Conservation (phyloP, 345 rosid species). For the Dimocarpus longan region DNA sequence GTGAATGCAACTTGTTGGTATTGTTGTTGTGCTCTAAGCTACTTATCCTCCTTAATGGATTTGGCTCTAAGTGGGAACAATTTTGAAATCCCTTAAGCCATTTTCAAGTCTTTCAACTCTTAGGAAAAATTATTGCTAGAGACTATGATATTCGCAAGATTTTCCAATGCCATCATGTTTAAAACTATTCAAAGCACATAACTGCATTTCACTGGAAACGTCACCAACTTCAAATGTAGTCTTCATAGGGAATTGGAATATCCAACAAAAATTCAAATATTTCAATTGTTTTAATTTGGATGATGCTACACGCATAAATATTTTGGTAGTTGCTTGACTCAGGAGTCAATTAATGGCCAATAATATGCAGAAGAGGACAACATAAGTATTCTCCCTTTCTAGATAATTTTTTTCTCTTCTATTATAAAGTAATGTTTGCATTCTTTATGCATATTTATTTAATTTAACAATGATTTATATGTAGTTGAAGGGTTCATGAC, state of each 20-base stretch:
- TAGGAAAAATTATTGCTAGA: background rate
- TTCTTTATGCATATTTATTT: too few relatives aligned
- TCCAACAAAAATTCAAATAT: background rate
- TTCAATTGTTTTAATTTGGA: background rate
- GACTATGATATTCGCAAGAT: background rate
- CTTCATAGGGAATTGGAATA: background rate
- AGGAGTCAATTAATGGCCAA: constrained; percentile 1
- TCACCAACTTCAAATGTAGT: background rate
- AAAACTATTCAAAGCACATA: background rate
- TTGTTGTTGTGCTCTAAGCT: background rate
- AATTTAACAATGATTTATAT: background rate
- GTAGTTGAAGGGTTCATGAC: background rate
- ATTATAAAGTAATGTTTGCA: background rate
- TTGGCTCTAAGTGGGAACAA: background rate
- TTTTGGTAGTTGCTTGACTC: background rate
- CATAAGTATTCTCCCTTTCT: background rate
- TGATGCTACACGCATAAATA: background rate
- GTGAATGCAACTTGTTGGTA: background rate
- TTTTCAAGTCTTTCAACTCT: background rate
- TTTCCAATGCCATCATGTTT: background rate
- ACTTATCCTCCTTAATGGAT: background rate
- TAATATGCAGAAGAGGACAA: background rate
- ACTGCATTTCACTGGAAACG: background rate
- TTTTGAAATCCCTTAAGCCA: background rate
- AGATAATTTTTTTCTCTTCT: too few relatives aligned